Evolutionary conservation across 176 grass and related monocot genomes (phyloP).

Genomic region (Zea luxurians): DNA sequence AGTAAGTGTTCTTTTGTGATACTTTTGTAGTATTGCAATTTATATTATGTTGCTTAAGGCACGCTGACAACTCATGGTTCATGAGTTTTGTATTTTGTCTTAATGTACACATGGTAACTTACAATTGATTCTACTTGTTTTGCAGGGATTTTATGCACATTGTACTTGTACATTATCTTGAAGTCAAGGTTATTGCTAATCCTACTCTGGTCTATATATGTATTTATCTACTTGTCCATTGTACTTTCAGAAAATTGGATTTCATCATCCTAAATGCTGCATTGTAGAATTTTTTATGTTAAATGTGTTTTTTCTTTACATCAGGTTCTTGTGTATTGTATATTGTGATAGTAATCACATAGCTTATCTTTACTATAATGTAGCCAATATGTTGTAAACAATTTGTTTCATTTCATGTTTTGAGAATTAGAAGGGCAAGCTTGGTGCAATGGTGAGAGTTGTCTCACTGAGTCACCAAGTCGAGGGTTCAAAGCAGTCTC

Average conservation of each 20-base stretch:
- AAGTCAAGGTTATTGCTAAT: conserved; percentile 78
- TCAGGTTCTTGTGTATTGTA: not conserved
- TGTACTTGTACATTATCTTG: conserved; percentile 94
- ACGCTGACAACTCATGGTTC: not conserved
- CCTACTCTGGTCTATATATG: conserved; percentile 2
- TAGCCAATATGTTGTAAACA: not conserved
- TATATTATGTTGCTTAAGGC: not conserved
- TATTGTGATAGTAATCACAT: not conserved
- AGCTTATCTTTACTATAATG: conserved; percentile 8
- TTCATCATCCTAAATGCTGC: conserved; percentile 11
- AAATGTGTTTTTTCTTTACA: not conserved
- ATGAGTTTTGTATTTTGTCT: not conserved
- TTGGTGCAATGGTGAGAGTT: too few species aligned
- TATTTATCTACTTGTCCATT: conserved; percentile 30
- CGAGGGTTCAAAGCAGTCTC: too few species aligned
- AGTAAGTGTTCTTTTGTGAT: conserved; percentile 53
- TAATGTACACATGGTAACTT: not conserved
- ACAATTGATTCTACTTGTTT: conserved; percentile 44
- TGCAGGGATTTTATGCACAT: conserved; percentile 98
- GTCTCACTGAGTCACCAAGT: too few species aligned
- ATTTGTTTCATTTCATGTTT: not conserved
- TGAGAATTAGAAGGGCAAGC: not conserved
- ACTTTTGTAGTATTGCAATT: conserved; percentile 9
- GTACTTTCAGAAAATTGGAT: conserved; percentile 7
- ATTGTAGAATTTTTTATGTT: not conserved